Percentiles rank a stretch among this genome's conserved stretches.
Conservation (phyloP, 805 yeast genomes). For the Yarrowia divulgata region DNA sequence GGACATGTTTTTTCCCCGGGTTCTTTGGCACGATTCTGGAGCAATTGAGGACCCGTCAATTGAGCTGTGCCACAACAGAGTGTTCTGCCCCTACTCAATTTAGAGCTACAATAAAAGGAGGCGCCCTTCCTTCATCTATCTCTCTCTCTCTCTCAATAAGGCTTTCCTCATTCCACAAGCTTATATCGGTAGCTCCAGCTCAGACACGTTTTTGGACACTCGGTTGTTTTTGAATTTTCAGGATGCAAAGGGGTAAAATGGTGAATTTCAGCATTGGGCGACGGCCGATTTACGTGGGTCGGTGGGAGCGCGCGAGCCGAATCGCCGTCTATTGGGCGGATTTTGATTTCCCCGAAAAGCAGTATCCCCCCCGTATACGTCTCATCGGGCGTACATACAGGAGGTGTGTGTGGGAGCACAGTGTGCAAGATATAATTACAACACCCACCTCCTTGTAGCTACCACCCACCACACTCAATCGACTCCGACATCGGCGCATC, state of each 20-base stretch:
- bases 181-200: conserved; percentile 16
- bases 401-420: not conserved
- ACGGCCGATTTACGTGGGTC: not conserved
- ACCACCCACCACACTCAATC: no score
- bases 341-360: not conserved
- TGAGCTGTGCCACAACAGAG: not conserved
- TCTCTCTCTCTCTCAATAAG: not conserved
- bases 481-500: not conserved
- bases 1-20: not conserved
- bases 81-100: not conserved
- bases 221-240: not conserved
- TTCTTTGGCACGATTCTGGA: not conserved
- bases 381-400: conserved; percentile 11
- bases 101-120: no score
- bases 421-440: not conserved
- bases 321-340: not conserved
- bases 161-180: conserved; percentile 21
- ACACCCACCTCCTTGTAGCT: no score
- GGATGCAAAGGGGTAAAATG: conserved; percentile 2
- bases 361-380: not conserved
- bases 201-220: conserved; percentile 18
- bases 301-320: not conserved
- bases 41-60: not conserved
- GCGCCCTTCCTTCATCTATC: not conserved
- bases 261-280: not conserved